phyloP scores from a whole-genome alignment of 2,329 filamentous ascomycete species.

The Microcera coccophila region DNA sequence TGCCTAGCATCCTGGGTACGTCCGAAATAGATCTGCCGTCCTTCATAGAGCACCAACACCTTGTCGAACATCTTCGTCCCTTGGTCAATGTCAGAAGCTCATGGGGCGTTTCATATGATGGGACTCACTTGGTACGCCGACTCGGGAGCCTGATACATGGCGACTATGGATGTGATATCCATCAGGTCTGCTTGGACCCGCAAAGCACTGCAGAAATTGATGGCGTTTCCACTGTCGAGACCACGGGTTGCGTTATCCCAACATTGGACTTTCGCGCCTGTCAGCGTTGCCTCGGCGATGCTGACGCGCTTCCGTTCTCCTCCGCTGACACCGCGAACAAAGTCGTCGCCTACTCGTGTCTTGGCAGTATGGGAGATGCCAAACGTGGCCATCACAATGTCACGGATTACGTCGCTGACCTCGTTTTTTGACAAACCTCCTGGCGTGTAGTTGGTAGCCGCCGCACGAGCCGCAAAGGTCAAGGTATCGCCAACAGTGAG shows the following conservation, averaged over 20 bases:
- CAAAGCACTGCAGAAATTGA: slow-evolving; percentile 19
- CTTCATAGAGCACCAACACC: slow-evolving; percentile 62
- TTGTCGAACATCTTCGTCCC: slow-evolving; percentile 67
- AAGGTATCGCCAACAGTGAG: slow-evolving; percentile 72
- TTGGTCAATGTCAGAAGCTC: too few relatives aligned
- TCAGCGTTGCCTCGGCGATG: slow-evolving; percentile 64
- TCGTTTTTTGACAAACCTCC: not conserved
- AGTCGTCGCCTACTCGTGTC: slow-evolving; percentile 67
- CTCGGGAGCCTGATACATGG: slow-evolving; percentile 58
- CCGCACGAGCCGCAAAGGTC: slow-evolving; percentile 66
- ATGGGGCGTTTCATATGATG: too few relatives aligned
- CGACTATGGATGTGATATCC: slow-evolving; percentile 14
- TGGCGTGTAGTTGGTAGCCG: slow-evolving; percentile 21
- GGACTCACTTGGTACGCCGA: slow-evolving; percentile 43
- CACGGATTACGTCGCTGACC: slow-evolving; percentile 52
- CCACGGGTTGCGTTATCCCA: slow-evolving; percentile 29
- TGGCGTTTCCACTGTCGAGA: slow-evolving; percentile 21
- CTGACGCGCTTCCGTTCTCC: slow-evolving; percentile 74
- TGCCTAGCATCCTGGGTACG: slow-evolving; percentile 49
- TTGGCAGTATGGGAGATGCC: slow-evolving; percentile 69
- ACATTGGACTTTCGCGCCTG: slow-evolving; percentile 40
- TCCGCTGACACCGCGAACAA: slow-evolving; percentile 66
- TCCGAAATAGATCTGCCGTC: slow-evolving; percentile 63
- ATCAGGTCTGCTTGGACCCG: slow-evolving; percentile 11
- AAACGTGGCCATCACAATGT: slow-evolving; percentile 68